phyloP scores from a whole-genome alignment of 2,329 filamentous ascomycete species.

The Talaromyces sp. region DNA sequence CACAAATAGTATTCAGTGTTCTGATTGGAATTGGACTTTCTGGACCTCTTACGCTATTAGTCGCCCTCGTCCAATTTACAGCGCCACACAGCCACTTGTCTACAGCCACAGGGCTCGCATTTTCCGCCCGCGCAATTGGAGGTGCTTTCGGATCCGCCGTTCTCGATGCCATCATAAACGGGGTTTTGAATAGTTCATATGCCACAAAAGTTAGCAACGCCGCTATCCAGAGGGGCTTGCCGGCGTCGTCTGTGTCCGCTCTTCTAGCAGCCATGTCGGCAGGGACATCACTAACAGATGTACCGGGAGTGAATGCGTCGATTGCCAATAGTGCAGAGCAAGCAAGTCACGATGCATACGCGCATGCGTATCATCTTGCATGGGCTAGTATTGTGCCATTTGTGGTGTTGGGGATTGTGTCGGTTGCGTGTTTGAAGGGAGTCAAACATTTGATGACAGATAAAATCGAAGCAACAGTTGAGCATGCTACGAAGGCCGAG shows the following conservation, averaged over 20 bases:
- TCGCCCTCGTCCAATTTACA: constrained; percentile 50
- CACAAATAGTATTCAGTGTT: not conserved
- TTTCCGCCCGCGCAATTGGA: constrained; percentile 51
- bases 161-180: constrained; percentile 49
- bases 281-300: not conserved
- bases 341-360: constrained; percentile 44
- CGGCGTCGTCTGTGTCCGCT: not conserved
- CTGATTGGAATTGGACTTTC: constrained; percentile 44
- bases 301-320: constrained; percentile 34
- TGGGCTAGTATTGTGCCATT: constrained; percentile 52
- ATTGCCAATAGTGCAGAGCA: constrained; percentile 36
- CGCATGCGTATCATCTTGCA: constrained; percentile 46
- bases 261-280: not conserved
- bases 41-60: constrained; percentile 31
- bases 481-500: not conserved
- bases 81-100: constrained; percentile 51
- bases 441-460: constrained; percentile 53
- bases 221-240: constrained; percentile 23
- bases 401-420: constrained; percentile 45
- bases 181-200: constrained; percentile 40
- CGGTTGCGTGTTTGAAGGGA: constrained; percentile 42
- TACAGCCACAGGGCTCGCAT: constrained; percentile 51
- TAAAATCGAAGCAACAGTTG: constrained; percentile 39
- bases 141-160: constrained; percentile 50
- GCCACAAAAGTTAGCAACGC: constrained; percentile 37